phyloP scores from a whole-genome alignment of 768 basidiomycete genomes.

The Phaeotremella fagi region DNA sequence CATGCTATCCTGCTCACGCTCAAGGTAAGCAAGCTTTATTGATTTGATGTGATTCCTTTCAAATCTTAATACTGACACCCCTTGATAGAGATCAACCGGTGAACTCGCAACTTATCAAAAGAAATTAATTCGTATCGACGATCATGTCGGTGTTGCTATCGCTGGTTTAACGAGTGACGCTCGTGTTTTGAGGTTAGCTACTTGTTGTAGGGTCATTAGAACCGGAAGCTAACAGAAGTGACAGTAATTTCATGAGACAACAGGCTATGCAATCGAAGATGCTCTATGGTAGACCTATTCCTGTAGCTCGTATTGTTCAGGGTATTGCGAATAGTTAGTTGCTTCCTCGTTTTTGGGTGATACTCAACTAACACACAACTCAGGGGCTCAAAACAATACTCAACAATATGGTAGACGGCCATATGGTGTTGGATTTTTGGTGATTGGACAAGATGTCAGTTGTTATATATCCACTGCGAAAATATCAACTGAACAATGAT shows the following conservation, averaged over 20 bases:
- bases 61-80: slow-evolving; percentile 1
- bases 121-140: slow-evolving; percentile 99
- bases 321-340: slow-evolving; percentile 89
- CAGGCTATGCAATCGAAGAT: slow-evolving; percentile 94
- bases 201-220: neutral
- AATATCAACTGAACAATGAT: neutral
- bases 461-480: neutral
- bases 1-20: slow-evolving; percentile 87
- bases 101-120: slow-evolving; percentile 99
- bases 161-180: slow-evolving; percentile 98
- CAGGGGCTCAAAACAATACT: slow-evolving; percentile 97
- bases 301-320: slow-evolving; percentile 87
- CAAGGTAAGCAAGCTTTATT: slow-evolving; percentile 59
- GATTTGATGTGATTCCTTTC: too few relatives aligned
- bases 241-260: slow-evolving; percentile 97
- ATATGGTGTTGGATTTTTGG: slow-evolving; percentile 97
- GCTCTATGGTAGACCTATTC: slow-evolving; percentile 90
- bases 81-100: slow-evolving; percentile 81
- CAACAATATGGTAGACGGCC: slow-evolving; percentile 96
- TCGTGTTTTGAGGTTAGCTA: slow-evolving; percentile 79
- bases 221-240: neutral
- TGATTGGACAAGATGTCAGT: slow-evolving; percentile 77
- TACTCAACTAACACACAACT: slow-evolving; percentile 1
- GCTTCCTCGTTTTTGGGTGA: neutral
- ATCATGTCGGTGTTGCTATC: slow-evolving; percentile 98